Conservation (phyloP, 208 protist species). For the Leishmania lainsoni region DNA sequence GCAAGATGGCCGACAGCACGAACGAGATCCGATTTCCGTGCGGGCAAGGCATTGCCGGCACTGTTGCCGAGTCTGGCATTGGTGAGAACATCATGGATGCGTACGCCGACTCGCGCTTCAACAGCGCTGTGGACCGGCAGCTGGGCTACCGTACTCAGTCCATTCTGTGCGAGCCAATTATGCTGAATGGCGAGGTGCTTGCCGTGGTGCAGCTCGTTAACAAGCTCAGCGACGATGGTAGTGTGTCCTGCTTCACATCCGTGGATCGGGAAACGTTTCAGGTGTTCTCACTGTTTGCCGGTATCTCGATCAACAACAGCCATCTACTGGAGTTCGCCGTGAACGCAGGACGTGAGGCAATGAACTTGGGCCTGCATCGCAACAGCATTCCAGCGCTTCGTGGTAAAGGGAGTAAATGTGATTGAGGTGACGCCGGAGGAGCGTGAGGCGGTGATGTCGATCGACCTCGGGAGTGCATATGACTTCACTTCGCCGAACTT, state of each 20-base stretch:
- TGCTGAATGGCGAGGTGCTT: constrained; percentile 79
- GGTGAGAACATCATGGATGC: constrained; percentile 78
- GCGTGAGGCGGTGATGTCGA: constrained; percentile 34
- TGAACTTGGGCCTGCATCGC: constrained; percentile 63
- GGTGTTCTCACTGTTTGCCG: constrained; percentile 82
- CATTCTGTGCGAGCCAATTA: constrained; percentile 83
- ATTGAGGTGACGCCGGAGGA: constrained; percentile 49
- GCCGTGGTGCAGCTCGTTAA: constrained; percentile 90
- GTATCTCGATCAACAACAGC: constrained; percentile 86
- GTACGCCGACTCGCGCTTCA: constrained; percentile 77
- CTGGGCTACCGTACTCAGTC: constrained; percentile 81
- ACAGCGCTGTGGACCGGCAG: constrained; percentile 75
- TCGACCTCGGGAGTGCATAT: constrained; percentile 39
- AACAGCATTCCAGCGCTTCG: constrained; percentile 9
- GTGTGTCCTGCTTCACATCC: constrained; percentile 51
- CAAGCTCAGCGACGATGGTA: constrained; percentile 61
- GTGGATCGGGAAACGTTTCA: constrained; percentile 69
- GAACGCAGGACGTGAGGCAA: constrained; percentile 70
- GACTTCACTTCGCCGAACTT: constrained; percentile 71
- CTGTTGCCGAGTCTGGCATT: constrained; percentile 61
- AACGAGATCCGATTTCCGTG: constrained; percentile 81
- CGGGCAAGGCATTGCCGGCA: constrained; percentile 76
- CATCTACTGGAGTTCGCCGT: constrained; percentile 84
- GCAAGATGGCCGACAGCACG: constrained; percentile 66
- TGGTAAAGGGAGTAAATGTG: constrained; percentile 18